Evolutionary conservation across 495 filamentous ascomycete genomes (phyloP), one percentile per base, ranked within the genome.

Genomic region (Lophiostoma macrostomum): DNA sequence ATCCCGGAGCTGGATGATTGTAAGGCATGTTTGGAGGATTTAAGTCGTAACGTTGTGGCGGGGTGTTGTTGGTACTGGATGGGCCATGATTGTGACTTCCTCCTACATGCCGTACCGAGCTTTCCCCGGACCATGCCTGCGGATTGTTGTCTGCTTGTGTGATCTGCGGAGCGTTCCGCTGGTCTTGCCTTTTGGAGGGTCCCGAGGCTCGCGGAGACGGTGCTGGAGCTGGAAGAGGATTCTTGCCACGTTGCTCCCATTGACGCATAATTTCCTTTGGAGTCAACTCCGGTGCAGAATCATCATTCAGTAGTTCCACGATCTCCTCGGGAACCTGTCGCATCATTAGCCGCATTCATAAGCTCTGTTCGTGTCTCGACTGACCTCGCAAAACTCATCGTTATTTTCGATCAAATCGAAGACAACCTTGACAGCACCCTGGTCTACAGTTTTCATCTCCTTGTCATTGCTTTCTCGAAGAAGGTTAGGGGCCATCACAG

Each of bases 401-500:
- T 96, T 97, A 67, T 83, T 93, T 50, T 88, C 80, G 60, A 99
- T 95, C 34, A 99, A 69, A 12, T 82, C 79, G 64, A 93, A 87
- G 6, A 99, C 85, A 22, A 90, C 91, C 63, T 94, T 88, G 41
- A 99, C 96, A 12, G 90, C 88, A 11, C 50, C 56, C 25, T 59
- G 55, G 37, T 64, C 60, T 4, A 54, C 54, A 19, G 83, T 78
- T 56, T 81, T 84, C 64, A 83, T 82, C 22, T 56, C 60, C 30
- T 38, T 44, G 2, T 63, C 56, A 27, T 77, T 74, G 58, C 81
- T 85, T 10, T 86, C 82, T 60, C 88, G 89, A 12, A 99, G 81
- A 46, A 99, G 86, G 56, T 99, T 99, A 0, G 93, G 93, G 5
- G 91, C 88, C 58, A 99, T 95, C 52, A 99, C 93, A n/a, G 94